phyloP scores from a whole-genome alignment of 768 basidiomycete species.

The Naganishia onofrii region DNA sequence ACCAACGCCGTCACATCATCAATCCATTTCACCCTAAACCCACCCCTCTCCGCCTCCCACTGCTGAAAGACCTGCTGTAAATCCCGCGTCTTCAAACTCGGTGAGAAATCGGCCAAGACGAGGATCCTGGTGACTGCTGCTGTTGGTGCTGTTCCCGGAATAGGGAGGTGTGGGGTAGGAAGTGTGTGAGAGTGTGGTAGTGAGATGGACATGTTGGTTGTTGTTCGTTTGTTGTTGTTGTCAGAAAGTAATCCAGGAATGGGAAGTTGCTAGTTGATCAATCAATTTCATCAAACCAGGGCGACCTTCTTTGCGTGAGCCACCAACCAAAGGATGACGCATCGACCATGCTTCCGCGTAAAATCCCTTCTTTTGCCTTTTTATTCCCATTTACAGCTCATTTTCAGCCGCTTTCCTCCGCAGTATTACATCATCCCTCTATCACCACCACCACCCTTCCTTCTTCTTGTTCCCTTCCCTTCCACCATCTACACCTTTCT shows the following conservation, averaged over 20 bases:
- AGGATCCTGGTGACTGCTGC: constrained; percentile 96
- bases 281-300: too few relatives aligned
- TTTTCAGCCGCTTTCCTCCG: too few relatives aligned
- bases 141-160: constrained; percentile 58
- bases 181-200: constrained; percentile 9
- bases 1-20: constrained; percentile 94
- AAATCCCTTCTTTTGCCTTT: too few relatives aligned
- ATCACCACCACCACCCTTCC: not conserved
- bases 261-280: too few relatives aligned
- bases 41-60: constrained; percentile 79
- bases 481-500: too few relatives aligned
- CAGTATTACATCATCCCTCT: too few relatives aligned
- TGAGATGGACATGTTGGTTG: constrained; percentile 28
- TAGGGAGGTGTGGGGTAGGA: constrained; percentile 12
- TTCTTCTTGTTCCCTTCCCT: not conserved
- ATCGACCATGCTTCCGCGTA: too few relatives aligned
- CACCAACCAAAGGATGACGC: too few relatives aligned
- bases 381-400: too few relatives aligned
- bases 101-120: constrained; percentile 83
- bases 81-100: constrained; percentile 96
- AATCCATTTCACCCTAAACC: constrained; percentile 98
- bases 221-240: not conserved
- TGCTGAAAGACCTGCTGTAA: constrained; percentile 86
- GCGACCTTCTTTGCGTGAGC: too few relatives aligned
- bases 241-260: not conserved